Conservation (phyloP, 78 protist species). For the Mantamonas sphyraenae region DNA sequence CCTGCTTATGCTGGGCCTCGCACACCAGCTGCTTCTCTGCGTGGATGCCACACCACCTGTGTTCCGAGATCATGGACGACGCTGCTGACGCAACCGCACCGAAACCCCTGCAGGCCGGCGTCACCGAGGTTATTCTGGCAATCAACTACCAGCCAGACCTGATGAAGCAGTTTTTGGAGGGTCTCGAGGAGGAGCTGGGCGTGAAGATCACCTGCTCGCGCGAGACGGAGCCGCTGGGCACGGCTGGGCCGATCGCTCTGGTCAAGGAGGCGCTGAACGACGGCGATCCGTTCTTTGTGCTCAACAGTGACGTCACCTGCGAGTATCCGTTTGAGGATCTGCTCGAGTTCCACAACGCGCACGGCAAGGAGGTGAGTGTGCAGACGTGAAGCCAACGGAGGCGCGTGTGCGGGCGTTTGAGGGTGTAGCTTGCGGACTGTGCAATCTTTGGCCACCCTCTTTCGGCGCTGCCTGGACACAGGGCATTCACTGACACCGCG, state of each 20-base stretch:
- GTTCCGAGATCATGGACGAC: no score
- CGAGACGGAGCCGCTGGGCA: conserved; percentile 85
- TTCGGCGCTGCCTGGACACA: no score
- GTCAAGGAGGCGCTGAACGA: conserved; percentile 48
- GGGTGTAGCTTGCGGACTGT: no score
- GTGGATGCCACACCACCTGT: no score
- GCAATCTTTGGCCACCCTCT: no score
- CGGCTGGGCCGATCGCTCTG: conserved; percentile 93
- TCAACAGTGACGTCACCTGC: conserved; percentile 87
- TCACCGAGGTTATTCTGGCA: conserved; percentile 80
- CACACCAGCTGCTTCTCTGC: no score
- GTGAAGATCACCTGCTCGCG: conserved; percentile 63
- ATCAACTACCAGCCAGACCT: conserved; percentile 77
- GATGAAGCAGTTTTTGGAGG: conserved; percentile 38
- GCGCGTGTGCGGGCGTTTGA: no score
- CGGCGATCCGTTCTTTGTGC: conserved; percentile 80
- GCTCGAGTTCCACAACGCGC: conserved; percentile 74
- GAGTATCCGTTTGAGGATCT: conserved; percentile 76
- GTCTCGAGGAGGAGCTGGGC: conserved; percentile 29
- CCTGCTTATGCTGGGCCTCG: no score
- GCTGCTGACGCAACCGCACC: no score
- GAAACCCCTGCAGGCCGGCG: conserved; percentile 81
- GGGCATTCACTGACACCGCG: no score
- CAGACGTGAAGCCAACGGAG: no score
- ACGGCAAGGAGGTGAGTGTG: conserved; percentile 93